A percentile compares a stretch with the other conserved stretches of the same genome.
Evolutionary conservation across 1,284 basidiomycete species (phyloP).

Genomic region (Takashimella tepidaria): DNA sequence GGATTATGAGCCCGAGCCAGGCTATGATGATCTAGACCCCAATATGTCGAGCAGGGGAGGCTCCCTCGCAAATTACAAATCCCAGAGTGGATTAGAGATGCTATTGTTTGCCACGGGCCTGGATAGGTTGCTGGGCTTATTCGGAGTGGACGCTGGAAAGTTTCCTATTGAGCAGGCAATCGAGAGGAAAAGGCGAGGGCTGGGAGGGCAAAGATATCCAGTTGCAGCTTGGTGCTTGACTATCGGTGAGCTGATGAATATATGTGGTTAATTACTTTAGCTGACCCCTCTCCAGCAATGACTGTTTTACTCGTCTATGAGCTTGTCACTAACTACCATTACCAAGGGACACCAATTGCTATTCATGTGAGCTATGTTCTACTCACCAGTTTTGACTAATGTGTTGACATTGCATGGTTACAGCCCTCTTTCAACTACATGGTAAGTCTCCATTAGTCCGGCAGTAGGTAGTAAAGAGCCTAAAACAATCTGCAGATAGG

Average conservation of each 20-base stretch:
- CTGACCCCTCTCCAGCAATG: conserved; percentile 63
- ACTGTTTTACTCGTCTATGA: conserved; percentile 67
- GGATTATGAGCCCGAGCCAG: neutral
- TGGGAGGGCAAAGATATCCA: conserved; percentile 75
- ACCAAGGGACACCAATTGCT: conserved; percentile 72
- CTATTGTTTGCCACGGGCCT: conserved; percentile 35
- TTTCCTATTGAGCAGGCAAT: conserved; percentile 76
- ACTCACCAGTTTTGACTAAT: conserved; percentile 5
- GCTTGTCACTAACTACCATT: conserved; percentile 63
- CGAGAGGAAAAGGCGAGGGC: conserved; percentile 73
- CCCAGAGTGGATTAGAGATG: neutral
- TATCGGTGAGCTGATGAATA: conserved; percentile 53
- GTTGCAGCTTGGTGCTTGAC: conserved; percentile 51
- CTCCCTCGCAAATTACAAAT: neutral
- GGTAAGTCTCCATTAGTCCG: conserved; percentile 41
- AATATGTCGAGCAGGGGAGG: neutral
- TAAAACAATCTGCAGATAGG: conserved; percentile 53
- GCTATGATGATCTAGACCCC: neutral
- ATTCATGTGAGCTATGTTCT: conserved; percentile 56
- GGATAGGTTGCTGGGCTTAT: conserved; percentile 30
- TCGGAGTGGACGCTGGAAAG: conserved; percentile 31
- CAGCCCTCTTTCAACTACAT: conserved; percentile 81
- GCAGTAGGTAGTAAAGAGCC: neutral
- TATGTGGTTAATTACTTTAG: conserved; percentile 19
- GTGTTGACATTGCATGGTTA: no score